Evolutionary conservation across 139 green algal species (phyloP).

Genomic region (Tetradesmus lagerheimii): DNA sequence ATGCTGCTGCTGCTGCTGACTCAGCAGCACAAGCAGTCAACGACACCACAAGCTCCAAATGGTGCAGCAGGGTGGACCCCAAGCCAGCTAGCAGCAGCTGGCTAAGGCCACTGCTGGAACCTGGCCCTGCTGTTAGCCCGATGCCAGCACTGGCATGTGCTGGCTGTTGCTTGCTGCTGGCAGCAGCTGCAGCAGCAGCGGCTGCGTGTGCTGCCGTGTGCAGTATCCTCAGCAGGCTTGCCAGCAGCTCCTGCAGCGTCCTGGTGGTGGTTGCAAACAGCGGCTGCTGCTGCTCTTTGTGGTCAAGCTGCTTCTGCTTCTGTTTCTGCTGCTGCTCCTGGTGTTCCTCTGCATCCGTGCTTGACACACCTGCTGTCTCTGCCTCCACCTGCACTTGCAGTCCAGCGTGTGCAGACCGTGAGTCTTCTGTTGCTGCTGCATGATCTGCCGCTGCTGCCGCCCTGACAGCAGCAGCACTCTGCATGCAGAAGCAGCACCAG

Average conservation of each 20-base stretch:
- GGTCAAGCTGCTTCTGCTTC: neutral
- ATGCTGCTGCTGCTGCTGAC: neutral
- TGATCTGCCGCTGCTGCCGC: constrained; percentile 14
- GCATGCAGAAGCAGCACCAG: constrained; percentile 19
- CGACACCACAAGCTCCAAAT: neutral
- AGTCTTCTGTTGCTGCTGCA: neutral
- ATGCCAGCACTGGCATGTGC: neutral
- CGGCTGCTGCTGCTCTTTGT: constrained; percentile 10
- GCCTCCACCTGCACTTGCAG: no score
- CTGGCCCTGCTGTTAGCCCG: neutral
- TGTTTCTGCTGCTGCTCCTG: neutral
- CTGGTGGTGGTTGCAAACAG: neutral
- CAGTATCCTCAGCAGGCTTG: neutral
- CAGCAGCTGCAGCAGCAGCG: neutral
- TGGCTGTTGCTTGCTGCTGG: constrained; percentile 15
- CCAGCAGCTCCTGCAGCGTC: neutral
- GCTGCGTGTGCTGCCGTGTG: neutral
- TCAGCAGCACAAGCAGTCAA: neutral
- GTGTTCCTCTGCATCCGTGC: no score
- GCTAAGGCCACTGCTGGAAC: neutral
- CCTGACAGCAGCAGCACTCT: neutral
- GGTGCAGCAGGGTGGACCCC: neutral
- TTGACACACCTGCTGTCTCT: no score
- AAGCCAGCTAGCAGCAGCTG: neutral
- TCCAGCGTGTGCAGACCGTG: no score